A percentile compares a stretch with the other conserved stretches of the same genome.
phyloP scores from a whole-genome alignment of 805 yeast species.

The Myxozyma neglecta region DNA sequence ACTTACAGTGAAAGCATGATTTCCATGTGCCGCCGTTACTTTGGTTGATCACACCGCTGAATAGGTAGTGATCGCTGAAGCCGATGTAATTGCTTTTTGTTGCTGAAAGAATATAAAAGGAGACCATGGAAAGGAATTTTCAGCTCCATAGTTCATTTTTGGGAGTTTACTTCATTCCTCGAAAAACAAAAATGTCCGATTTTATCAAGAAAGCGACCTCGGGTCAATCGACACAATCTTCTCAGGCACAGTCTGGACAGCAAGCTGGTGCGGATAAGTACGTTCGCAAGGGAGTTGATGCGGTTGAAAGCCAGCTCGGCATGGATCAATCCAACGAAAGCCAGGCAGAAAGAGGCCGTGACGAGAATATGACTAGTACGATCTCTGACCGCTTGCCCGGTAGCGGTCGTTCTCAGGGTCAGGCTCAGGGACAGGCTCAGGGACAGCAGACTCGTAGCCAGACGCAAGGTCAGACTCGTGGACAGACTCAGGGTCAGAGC shows the following conservation, averaged over 20 bases:
- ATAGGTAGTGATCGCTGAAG: neutral
- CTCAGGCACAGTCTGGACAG: neutral
- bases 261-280: slow-evolving; percentile 14
- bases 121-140: neutral
- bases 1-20: neutral
- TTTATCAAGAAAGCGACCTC: slow-evolving; percentile 15
- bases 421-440: neutral
- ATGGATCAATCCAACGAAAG: slow-evolving; percentile 30
- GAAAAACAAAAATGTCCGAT: slow-evolving; percentile 8
- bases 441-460: neutral
- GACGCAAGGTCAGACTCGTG: neutral
- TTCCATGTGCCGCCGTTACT: neutral
- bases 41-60: neutral
- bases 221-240: neutral
- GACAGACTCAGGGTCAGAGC: too few species aligned
- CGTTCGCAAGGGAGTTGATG: slow-evolving; percentile 25
- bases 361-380: slow-evolving; percentile 19
- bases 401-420: too few species aligned
- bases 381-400: neutral
- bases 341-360: slow-evolving; percentile 28
- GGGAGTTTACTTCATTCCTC: too few species aligned
- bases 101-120: neutral
- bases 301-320: slow-evolving; percentile 24
- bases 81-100: neutral
- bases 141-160: too few species aligned